Evolutionary conservation across 306 rosid genomes (phyloP).

Genomic region (Quercus glauca): DNA sequence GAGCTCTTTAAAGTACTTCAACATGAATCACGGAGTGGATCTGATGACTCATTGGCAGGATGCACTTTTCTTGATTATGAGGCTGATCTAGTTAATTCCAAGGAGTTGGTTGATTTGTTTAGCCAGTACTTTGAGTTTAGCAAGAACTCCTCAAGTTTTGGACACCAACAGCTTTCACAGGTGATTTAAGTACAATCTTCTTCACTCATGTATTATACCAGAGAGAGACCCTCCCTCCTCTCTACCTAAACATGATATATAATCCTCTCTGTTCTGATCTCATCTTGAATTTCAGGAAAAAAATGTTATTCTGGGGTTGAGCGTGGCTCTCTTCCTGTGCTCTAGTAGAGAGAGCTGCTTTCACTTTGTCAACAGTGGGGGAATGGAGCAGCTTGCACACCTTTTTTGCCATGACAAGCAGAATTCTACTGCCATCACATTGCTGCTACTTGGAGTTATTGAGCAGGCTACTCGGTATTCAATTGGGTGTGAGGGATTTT

Average conservation of each 20-base stretch:
- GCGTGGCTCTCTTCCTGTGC: constrained; percentile 90
- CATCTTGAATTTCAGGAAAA: constrained; percentile 61
- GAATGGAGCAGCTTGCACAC: constrained; percentile 72
- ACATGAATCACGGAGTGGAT: constrained; percentile 37
- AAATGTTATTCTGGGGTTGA: constrained; percentile 67
- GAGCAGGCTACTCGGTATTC: constrained; percentile 86
- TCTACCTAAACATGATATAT: background rate
- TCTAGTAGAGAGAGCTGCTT: constrained; percentile 85
- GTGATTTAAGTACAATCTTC: constrained; percentile 36
- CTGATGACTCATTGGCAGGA: constrained; percentile 43
- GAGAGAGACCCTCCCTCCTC: background rate
- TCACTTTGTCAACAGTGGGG: constrained; percentile 83
- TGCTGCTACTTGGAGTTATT: constrained; percentile 81
- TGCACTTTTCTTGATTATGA: constrained; percentile 45
- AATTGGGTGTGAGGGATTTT: constrained; percentile 90
- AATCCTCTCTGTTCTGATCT: constrained; percentile 1
- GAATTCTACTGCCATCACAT: constrained; percentile 56
- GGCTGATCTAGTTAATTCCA: constrained; percentile 57
- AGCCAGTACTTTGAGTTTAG: constrained; percentile 50
- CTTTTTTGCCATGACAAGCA: constrained; percentile 47
- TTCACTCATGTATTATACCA: constrained; percentile 13
- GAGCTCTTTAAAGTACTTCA: constrained; percentile 49
- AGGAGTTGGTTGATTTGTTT: constrained; percentile 70
- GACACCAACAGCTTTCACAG: constrained; percentile 49
- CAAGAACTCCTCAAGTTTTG: constrained; percentile 34